A percentile compares a stretch with the other conserved stretches of the same genome.
Conservation (phyloP, 2,329 filamentous ascomycete genomes). For the Tolypocladium cylindrosporum region DNA sequence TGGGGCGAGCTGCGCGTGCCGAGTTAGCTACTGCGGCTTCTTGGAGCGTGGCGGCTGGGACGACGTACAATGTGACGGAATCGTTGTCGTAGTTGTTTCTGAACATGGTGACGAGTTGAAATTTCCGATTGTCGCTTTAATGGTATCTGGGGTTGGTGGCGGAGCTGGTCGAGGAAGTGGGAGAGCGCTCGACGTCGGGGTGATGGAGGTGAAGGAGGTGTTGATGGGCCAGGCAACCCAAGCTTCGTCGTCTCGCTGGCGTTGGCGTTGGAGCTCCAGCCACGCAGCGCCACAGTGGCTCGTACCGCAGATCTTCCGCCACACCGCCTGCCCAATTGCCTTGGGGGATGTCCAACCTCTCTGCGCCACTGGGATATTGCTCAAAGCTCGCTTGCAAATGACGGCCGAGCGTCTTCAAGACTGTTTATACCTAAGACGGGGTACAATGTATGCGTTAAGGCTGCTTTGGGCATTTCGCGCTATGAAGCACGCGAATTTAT, state of each 20-base stretch:
- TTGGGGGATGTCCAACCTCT: too few species aligned
- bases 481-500: neutral
- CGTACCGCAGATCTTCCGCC: constrained; percentile 4
- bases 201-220: neutral
- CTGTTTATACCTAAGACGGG: neutral
- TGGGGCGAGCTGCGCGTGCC: constrained; percentile 74
- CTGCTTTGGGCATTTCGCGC: neutral
- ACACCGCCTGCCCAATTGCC: constrained; percentile 9
- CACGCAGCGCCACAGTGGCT: constrained; percentile 2
- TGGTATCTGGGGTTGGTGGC: constrained; percentile 1
- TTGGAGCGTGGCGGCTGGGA: constrained; percentile 1
- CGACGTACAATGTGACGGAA: constrained; percentile 90
- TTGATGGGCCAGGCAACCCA: constrained; percentile 9
- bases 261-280: neutral
- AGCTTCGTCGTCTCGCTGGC: constrained; percentile 12
- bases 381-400: neutral
- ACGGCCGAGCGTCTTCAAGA: neutral
- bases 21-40: constrained; percentile 13
- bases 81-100: constrained; percentile 99
- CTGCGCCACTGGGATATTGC: neutral
- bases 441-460: neutral
- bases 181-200: constrained; percentile 2
- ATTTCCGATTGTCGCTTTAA: constrained; percentile 2
- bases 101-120: constrained; percentile 61
- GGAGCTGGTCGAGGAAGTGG: neutral